These are phyloP conservation scores for grape (Vitis vinifera) DNA, from an alignment of 164 flowering plant species.

Conservation along the genomic window DNA sequence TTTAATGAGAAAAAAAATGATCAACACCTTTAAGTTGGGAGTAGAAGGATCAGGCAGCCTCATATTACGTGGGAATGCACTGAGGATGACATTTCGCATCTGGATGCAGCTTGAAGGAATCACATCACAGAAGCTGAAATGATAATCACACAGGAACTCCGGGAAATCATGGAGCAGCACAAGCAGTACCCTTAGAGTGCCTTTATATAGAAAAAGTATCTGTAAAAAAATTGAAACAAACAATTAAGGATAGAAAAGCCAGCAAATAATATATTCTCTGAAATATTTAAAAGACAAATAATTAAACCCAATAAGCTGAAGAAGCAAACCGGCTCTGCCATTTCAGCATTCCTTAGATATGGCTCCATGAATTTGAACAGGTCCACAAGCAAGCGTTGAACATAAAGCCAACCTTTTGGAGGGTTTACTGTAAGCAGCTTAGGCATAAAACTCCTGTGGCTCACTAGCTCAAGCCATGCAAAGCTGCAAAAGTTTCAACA, in stretches of 20 bases:
- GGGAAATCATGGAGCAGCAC: slow-evolving; percentile 99
- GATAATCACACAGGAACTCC: slow-evolving; percentile 95
- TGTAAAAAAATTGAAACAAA: slow-evolving; percentile 20
- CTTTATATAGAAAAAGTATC: slow-evolving; percentile 91
- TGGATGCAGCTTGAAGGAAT: slow-evolving; percentile 98
- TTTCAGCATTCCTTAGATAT: slow-evolving; percentile 83
- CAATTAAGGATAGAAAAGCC: background rate
- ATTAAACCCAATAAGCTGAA: background rate
- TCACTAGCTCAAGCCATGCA: slow-evolving; percentile 97
- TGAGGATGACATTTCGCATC: slow-evolving; percentile 96
- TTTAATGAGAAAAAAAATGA: background rate
- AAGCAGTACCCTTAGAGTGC: slow-evolving; percentile 86
- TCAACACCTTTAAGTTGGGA: slow-evolving; percentile 85
- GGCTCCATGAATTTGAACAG: slow-evolving; percentile 96
- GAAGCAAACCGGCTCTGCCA: slow-evolving; percentile 67
- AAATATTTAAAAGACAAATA: background rate
- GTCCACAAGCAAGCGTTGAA: slow-evolving; percentile 85
- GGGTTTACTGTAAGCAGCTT: slow-evolving; percentile 72
- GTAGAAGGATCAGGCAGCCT: slow-evolving; percentile 98
- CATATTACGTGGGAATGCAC: slow-evolving; percentile 98
- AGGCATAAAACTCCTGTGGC: slow-evolving; percentile 97
- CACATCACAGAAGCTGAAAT: slow-evolving; percentile 97
- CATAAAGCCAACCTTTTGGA: slow-evolving; percentile 88
- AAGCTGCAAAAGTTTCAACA: slow-evolving; percentile 47
- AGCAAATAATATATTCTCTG: too few species aligned